Evolutionary conservation across 1,284 basidiomycete species (phyloP), one percentile per base, ranked within the genome.

Genomic region (Peniophora sp.): DNA sequence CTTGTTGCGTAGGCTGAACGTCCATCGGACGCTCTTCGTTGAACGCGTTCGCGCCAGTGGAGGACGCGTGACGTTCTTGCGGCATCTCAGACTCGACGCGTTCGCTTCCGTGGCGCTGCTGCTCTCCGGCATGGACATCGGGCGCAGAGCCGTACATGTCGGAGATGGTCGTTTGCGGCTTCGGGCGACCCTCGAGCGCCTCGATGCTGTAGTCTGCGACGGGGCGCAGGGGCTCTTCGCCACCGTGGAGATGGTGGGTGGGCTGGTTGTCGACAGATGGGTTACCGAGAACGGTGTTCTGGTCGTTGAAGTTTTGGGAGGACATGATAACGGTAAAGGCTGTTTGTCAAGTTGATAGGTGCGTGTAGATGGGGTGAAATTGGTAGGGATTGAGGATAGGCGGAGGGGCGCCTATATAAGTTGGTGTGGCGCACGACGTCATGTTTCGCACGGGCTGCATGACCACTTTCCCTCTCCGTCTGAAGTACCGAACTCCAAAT

Each of bases 11-110:
- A 1, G 73, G 72, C 50, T 68, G 53, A 17, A 71, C 71, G 47
- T 65, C 66, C 36, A 75, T 44, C 0, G 74, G 75, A 8, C 72
- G 62, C 20, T 73, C 69, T 23, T 62, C 62, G 47, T 60, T 67
- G 55, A 63, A 68, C 9, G 71, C 70, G 20, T 62, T 67, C 32
- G 48, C 54, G 9, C 63, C 64, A 24, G 39, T 15, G 8, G 6
- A 8, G 6, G 39, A 41, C 5, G 39, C 39, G 8, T n/a, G n/a
- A 17, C 39, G 39, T 8, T 22, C 20, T 15, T 41, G 39, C 5
- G 20, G 15, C 20, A 17, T 8, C 39, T 17, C 15, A n/a, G 39
- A n/a, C 20, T 41, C n/a, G 57, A 49, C 1, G 35, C 37, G 37
- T 22, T 9, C 1, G 27, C 34, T 5, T 15, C 18, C 18, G 36